phyloP scores from a whole-genome alignment of 768 basidiomycete genomes.

The Trametes punicea region DNA sequence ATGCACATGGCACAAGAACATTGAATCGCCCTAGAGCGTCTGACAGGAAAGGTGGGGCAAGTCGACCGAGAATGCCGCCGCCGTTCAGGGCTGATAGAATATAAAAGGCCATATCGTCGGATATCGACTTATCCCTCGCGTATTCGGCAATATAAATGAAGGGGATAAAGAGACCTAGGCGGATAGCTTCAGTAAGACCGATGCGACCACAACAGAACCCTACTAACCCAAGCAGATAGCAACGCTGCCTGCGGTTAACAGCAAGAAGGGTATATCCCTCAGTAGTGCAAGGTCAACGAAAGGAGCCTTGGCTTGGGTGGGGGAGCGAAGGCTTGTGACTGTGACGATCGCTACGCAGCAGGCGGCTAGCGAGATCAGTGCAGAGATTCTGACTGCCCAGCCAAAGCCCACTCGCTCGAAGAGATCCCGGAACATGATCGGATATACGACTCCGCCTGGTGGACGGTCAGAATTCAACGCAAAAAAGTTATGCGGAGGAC shows the following conservation, averaged over 20 bases:
- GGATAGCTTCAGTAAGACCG: neutral
- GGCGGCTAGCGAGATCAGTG: constrained; percentile 42
- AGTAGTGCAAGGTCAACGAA: constrained; percentile 30
- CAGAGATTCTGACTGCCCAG: constrained; percentile 60
- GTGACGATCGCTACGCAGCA: constrained; percentile 47
- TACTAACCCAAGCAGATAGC: constrained; percentile 57
- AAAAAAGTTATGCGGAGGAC: neutral
- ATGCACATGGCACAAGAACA: constrained; percentile 58
- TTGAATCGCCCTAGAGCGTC: constrained; percentile 68
- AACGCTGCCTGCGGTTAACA: constrained; percentile 52
- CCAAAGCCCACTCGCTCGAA: constrained; percentile 55
- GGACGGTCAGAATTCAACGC: neutral
- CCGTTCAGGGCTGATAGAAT: constrained; percentile 67
- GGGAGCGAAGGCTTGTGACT: constrained; percentile 28
- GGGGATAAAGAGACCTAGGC: constrained; percentile 64
- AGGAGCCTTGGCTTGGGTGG: constrained; percentile 20
- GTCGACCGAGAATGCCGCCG: constrained; percentile 61
- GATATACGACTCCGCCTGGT: constrained; percentile 62
- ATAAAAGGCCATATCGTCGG: constrained; percentile 43
- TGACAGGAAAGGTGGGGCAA: constrained; percentile 62
- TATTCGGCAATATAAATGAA: constrained; percentile 71
- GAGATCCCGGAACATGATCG: constrained; percentile 58
- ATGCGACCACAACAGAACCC: neutral
- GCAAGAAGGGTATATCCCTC: constrained; percentile 49
- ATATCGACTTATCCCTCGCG: constrained; percentile 39